These are phyloP conservation scores for Trichomonascaceae sp. DNA, from an alignment of 1,139 yeast species.

Conservation along the genomic window DNA sequence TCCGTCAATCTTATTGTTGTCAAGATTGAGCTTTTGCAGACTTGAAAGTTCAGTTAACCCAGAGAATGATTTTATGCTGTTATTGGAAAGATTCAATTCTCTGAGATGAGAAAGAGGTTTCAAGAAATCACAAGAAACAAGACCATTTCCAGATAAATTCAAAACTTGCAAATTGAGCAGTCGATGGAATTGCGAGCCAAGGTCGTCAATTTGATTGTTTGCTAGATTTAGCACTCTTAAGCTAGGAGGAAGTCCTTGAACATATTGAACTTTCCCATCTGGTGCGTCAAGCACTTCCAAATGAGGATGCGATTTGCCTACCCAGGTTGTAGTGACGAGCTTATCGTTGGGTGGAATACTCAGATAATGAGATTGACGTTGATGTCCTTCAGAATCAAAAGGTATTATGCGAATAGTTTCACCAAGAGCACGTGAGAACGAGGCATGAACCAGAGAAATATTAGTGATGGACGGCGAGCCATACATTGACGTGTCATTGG, in stretches of 20 bases:
- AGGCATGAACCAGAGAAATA: conserved; percentile 21
- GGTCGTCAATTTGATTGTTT: conserved; percentile 29
- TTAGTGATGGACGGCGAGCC: neutral
- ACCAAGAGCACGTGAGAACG: conserved; percentile 29
- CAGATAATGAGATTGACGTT: conserved; percentile 34
- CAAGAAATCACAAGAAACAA: conserved; percentile 31
- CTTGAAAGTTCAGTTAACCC: conserved; percentile 30
- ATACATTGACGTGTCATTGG: neutral
- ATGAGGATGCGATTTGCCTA: conserved; percentile 35
- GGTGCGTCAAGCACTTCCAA: conserved; percentile 29
- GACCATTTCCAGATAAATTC: conserved; percentile 29
- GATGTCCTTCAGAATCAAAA: conserved; percentile 26
- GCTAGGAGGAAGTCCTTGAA: conserved; percentile 33
- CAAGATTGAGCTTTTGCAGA: conserved; percentile 25
- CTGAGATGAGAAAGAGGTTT: conserved; percentile 28
- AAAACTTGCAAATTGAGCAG: conserved; percentile 30
- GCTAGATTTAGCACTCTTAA: conserved; percentile 27
- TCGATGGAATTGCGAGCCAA: conserved; percentile 26
- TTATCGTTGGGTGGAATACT: conserved; percentile 28
- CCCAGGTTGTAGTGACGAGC: conserved; percentile 29
- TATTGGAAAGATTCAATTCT: conserved; percentile 27
- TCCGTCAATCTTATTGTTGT: conserved; percentile 22
- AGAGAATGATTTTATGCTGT: conserved; percentile 24
- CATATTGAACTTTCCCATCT: conserved; percentile 30
- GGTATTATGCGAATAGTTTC: conserved; percentile 31